Evolutionary conservation across 169 alveolate species (phyloP).

Genomic region (Fabrea salina): DNA sequence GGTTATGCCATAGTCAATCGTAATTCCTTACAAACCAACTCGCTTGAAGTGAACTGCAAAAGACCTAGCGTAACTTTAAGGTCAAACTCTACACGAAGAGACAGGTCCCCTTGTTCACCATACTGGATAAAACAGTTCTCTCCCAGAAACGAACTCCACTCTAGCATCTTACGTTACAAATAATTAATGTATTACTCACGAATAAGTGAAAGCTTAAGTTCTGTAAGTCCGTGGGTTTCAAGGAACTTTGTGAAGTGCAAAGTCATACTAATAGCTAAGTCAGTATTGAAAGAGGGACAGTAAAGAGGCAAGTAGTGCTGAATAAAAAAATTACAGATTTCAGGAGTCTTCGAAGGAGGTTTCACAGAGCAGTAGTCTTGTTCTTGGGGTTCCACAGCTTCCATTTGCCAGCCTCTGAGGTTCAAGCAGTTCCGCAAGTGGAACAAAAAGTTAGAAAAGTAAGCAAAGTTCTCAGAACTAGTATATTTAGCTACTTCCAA

Average conservation of each 20-base stretch:
- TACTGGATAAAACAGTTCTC: no score
- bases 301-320: not conserved
- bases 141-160: no score
- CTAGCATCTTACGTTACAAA: no score
- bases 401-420: not conserved
- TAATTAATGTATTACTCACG: no score
- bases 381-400: not conserved
- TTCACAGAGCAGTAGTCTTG: not conserved
- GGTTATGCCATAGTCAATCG: no score
- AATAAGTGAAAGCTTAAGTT: not conserved
- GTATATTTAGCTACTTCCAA: not conserved
- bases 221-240: not conserved
- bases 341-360: not conserved
- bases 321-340: not conserved
- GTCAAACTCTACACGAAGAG: no score
- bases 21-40: no score
- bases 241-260: conserved; percentile 6
- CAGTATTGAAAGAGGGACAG: not conserved
- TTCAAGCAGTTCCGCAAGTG: not conserved
- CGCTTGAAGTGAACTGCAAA: no score
- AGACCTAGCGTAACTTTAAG: no score
- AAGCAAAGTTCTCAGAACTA: not conserved
- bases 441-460: not conserved
- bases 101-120: no score
- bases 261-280: not conserved